Base-by-base conservation (phyloP, 345 rosid genomes). In the Eucalyptus erythrocorys region DNA sequence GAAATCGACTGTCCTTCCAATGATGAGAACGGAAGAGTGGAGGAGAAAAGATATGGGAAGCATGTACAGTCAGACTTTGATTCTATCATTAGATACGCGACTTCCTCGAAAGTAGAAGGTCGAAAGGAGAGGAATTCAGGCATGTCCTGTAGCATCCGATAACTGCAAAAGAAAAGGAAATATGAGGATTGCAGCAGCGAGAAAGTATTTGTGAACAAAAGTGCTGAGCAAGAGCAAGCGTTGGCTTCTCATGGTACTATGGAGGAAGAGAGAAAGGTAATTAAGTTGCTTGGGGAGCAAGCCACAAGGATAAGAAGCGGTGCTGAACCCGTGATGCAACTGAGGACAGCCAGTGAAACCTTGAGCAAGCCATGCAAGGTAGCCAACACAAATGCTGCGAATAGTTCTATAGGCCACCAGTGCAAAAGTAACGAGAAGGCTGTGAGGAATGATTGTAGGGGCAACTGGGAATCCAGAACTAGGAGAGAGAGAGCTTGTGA, bases 311-410 rank as follows among this genome's bases (percentile, higher is more conserved):
- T 68, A 68, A 68, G 42, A 68, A 68, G 80, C 42, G 37, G 80
- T 16, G 80, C 21, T 32, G 42, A 68, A 68, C 80, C 42, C 55
- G 59, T 80, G 87, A 92, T 32, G 16, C 89, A 66, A 6, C 87
- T 85, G 22, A 90, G 59, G 30, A 85, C 19, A 68, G 79, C 42
- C 22, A 68, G 22, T 68, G 79, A 68, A 32, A 57, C 87, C 88
- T 26, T 32, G 84, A 61, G n/a, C 40, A 32, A 24, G 71, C 87
- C 91, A 87, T 85, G 40, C 94, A 94, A 82, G 97, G 98, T 48
- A 97, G 48, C 50, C 42, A 64, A 48, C 86, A 53, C 37, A 47
- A 22, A 87, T 88, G 32, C 87, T 80, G 26, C 40, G n/a, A 9
- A 68, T 68, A 7, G 80, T 68, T 68, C 42, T 15, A 10, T 68